Conservation (phyloP, 257 asterid species). For the Catharanthus roseus region DNA sequence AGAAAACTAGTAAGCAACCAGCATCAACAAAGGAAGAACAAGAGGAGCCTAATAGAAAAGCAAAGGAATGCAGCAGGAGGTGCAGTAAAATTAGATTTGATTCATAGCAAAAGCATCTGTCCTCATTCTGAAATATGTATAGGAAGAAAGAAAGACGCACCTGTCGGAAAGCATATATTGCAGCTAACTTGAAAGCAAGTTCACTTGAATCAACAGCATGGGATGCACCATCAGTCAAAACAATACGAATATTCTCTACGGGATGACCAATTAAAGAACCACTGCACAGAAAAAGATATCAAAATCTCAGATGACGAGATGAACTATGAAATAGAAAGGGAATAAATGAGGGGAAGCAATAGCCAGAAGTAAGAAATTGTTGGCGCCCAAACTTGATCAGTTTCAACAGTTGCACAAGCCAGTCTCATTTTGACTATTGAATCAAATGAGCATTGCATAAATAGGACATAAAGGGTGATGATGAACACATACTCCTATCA, state of each 20-base stretch:
- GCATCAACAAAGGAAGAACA: neutral
- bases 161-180: conserved; percentile 98
- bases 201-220: conserved; percentile 99
- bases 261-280: conserved; percentile 99
- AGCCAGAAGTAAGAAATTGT: neutral
- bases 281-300: conserved; percentile 40
- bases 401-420: neutral
- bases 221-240: conserved; percentile 84
- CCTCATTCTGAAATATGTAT: neutral
- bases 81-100: neutral
- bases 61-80: neutral
- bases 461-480: neutral
- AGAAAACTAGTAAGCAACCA: conserved; percentile 3
- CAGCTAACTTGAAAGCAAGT: conserved; percentile 95
- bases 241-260: conserved; percentile 82
- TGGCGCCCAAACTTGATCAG: neutral
- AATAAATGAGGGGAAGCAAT: neutral
- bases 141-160: conserved; percentile 34
- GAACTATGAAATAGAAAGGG: neutral
- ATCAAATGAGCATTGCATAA: neutral
- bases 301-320: neutral
- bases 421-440: neutral
- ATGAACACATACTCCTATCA: neutral
- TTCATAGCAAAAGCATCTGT: neutral
- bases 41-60: neutral